Evolutionary conservation across 1,284 basidiomycete species (phyloP).

Genomic region (Irpex sp.): DNA sequence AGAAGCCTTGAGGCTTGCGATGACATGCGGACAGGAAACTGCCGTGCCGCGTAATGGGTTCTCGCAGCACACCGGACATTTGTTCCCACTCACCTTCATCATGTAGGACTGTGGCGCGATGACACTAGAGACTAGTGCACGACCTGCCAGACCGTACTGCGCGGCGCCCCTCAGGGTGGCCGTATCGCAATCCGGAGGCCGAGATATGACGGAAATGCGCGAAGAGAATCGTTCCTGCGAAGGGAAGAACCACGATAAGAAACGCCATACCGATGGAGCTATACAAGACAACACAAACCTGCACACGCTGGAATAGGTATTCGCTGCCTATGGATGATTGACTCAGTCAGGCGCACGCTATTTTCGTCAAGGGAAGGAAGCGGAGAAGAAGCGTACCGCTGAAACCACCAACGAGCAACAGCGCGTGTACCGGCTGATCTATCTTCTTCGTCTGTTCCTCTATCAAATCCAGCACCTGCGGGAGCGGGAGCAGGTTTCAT

Average conservation of each 20-base stretch:
- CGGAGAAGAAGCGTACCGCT: slow-evolving; percentile 28
- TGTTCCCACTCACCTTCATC: slow-evolving; percentile 55
- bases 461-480: slow-evolving; percentile 66
- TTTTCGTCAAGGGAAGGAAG: not conserved
- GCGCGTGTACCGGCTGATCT: slow-evolving; percentile 64
- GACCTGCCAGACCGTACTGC: slow-evolving; percentile 72
- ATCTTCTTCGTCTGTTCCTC: slow-evolving; percentile 64
- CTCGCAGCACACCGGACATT: not conserved
- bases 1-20: not conserved
- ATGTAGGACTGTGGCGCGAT: slow-evolving; percentile 76
- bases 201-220: slow-evolving; percentile 64
- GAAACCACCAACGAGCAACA: slow-evolving; percentile 82
- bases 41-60: not conserved
- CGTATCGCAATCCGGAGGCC: slow-evolving; percentile 77
- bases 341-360: not conserved
- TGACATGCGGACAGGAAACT: slow-evolving; percentile 2
- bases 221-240: slow-evolving; percentile 55
- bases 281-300: slow-evolving; percentile 38
- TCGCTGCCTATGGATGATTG: slow-evolving; percentile 48
- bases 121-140: slow-evolving; percentile 68
- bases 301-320: slow-evolving; percentile 69
- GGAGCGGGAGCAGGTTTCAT: not conserved
- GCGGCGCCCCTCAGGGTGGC: slow-evolving; percentile 79
- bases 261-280: not conserved
- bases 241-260: not conserved